A percentile compares a stretch with the other conserved stretches of the same genome.
These are phyloP conservation scores for Lomentospora prolificans DNA, from an alignment of 2,329 filamentous ascomycete species.

Conservation along the genomic window DNA sequence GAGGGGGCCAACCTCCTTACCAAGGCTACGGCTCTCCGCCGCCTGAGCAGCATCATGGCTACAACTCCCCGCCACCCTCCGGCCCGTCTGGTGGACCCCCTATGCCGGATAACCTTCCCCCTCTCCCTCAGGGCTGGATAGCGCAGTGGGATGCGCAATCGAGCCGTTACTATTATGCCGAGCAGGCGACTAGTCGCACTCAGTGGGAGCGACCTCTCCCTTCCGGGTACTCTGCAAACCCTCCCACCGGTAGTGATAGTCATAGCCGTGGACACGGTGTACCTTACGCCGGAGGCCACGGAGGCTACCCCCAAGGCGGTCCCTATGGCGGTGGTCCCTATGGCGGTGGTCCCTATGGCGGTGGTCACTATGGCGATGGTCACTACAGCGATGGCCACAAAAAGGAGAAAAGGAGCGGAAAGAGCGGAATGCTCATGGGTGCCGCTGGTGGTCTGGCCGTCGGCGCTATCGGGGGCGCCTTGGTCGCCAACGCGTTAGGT, in stretches of 20 bases:
- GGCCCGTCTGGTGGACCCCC: slow-evolving; percentile 14
- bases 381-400: slow-evolving; percentile 14
- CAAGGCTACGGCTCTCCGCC: slow-evolving; percentile 10
- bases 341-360: slow-evolving; percentile 14
- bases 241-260: slow-evolving; percentile 9
- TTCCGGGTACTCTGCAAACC: slow-evolving; percentile 6
- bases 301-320: background rate
- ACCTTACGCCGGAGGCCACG: background rate
- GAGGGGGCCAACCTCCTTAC: background rate
- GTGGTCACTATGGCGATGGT: slow-evolving; percentile 10
- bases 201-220: slow-evolving; percentile 52
- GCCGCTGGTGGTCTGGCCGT: slow-evolving; percentile 50
- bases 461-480: slow-evolving; percentile 46
- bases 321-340: background rate
- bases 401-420: slow-evolving; percentile 32
- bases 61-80: slow-evolving; percentile 6
- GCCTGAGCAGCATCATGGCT: slow-evolving; percentile 15
- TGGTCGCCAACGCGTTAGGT: slow-evolving; percentile 48
- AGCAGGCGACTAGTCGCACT: slow-evolving; percentile 48
- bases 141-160: slow-evolving; percentile 52
- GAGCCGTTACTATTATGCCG: slow-evolving; percentile 56
- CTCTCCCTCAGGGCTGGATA: slow-evolving; percentile 51
- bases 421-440: slow-evolving; percentile 45
- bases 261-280: slow-evolving; percentile 4
- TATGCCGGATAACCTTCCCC: slow-evolving; percentile 26